These are phyloP conservation scores for Bryoglossum gracile DNA, from an alignment of 495 filamentous ascomycete genomes.

Conservation along the genomic window DNA sequence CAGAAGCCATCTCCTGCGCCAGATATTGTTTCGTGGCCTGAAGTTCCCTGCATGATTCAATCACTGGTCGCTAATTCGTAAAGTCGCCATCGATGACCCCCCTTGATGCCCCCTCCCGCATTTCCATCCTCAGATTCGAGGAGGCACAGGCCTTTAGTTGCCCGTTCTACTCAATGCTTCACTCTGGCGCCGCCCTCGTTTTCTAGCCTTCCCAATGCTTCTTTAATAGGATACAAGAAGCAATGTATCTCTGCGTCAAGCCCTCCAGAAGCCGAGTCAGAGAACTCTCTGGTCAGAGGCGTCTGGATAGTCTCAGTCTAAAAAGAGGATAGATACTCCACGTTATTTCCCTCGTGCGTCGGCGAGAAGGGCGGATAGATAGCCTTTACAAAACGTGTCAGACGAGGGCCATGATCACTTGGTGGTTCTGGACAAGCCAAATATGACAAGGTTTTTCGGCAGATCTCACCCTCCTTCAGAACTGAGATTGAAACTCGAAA, in stretches of 20 bases:
- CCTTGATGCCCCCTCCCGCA: neutral
- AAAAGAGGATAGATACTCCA: neutral
- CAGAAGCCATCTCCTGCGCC: slow-evolving; percentile 3
- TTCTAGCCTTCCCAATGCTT: neutral
- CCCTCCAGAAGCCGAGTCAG: neutral
- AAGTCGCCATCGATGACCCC: neutral
- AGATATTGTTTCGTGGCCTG: slow-evolving; percentile 1
- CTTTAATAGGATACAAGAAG: neutral
- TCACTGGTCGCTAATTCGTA: slow-evolving; percentile 1
- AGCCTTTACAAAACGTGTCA: neutral
- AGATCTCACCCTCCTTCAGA: neutral
- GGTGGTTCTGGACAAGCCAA: neutral
- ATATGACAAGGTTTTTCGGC: neutral
- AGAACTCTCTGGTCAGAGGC: too few relatives aligned
- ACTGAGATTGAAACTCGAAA: neutral
- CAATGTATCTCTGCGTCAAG: neutral
- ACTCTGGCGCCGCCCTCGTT: neutral
- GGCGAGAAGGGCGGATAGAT: neutral
- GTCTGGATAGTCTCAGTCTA: too few relatives aligned
- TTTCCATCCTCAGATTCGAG: neutral
- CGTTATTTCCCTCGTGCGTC: neutral
- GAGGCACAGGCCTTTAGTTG: neutral
- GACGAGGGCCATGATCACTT: neutral
- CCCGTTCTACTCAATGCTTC: neutral
- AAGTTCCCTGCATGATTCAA: slow-evolving; percentile 2